Conservation (phyloP, 257 asterid genomes). For the Coffea canephora region DNA sequence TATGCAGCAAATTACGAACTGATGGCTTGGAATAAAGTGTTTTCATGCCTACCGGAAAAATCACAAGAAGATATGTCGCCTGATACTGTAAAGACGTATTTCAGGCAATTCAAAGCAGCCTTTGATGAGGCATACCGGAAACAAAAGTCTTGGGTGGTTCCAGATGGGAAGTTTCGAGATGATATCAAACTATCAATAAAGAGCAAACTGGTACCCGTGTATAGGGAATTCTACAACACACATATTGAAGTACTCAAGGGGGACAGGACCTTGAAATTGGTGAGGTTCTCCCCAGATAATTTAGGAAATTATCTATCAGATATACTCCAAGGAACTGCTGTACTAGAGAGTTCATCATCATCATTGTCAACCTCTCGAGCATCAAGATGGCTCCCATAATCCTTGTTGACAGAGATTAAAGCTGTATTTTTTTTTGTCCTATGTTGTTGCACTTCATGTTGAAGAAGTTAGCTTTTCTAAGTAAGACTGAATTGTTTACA, state of each 20-base stretch:
- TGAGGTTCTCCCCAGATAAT: slow-evolving; percentile 60
- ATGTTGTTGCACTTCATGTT: not conserved
- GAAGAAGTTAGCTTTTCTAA: not conserved
- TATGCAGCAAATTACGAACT: slow-evolving; percentile 53
- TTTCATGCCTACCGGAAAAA: slow-evolving; percentile 43
- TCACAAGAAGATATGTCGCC: slow-evolving; percentile 25
- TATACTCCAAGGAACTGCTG: slow-evolving; percentile 41
- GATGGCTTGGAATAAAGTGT: slow-evolving; percentile 52
- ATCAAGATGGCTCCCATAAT: slow-evolving; percentile 33
- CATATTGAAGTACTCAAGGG: slow-evolving; percentile 36
- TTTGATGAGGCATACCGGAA: slow-evolving; percentile 54
- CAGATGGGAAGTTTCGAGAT: slow-evolving; percentile 52
- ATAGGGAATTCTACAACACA: slow-evolving; percentile 48
- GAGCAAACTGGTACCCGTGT: slow-evolving; percentile 49
- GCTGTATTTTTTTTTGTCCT: not conserved
- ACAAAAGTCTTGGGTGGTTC: slow-evolving; percentile 54
- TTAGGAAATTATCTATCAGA: slow-evolving; percentile 58
- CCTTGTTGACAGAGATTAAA: not conserved
- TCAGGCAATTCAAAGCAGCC: slow-evolving; percentile 45
- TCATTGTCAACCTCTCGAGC: slow-evolving; percentile 30
- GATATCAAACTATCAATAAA: slow-evolving; percentile 59
- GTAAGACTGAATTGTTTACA: not conserved
- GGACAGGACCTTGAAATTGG: slow-evolving; percentile 45
- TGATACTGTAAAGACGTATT: slow-evolving; percentile 29
- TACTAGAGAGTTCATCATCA: slow-evolving; percentile 23